Conservation (phyloP, 2,329 filamentous ascomycete genomes). For the Rhinocladiella similis region DNA sequence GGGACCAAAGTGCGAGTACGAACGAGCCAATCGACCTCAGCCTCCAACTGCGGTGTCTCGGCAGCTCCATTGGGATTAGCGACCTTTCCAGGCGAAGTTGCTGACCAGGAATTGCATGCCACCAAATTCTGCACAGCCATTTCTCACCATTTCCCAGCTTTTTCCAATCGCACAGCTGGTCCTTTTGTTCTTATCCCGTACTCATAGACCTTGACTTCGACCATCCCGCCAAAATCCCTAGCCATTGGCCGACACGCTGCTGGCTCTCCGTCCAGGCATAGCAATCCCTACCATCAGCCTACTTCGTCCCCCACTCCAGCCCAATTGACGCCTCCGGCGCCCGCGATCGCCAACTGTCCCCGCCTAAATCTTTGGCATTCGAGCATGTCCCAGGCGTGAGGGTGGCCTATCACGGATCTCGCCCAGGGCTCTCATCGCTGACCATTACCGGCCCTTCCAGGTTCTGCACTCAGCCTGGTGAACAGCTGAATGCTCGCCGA, state of each 20-base stretch:
- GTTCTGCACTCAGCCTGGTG: conserved; percentile 2
- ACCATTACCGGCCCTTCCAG: conserved; percentile 8
- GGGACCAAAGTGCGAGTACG: background rate
- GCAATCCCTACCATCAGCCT: background rate
- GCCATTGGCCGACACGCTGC: background rate
- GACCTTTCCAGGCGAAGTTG: background rate
- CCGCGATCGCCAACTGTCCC: conserved; percentile 9
- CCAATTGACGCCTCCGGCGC: conserved; percentile 2
- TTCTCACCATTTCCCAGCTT: background rate
- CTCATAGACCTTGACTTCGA: background rate
- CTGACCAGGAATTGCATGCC: background rate
- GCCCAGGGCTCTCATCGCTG: conserved; percentile 6
- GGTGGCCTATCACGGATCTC: conserved; percentile 2
- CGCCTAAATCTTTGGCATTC: conserved; percentile 15
- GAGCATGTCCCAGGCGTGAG: conserved; percentile 4
- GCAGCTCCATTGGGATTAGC: conserved; percentile 8
- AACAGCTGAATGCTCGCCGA: conserved; percentile 14
- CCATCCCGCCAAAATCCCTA: background rate
- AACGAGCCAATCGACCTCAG: conserved; percentile 8
- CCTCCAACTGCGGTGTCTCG: background rate
- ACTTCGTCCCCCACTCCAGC: background rate
- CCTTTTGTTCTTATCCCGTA: conserved; percentile 3
- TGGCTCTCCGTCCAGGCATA: background rate
- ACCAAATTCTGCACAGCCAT: background rate
- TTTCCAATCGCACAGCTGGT: conserved; percentile 1